These are phyloP conservation scores for Phytophthora melonis DNA, from an alignment of 352 stramenopile genomes.

Conservation along the genomic window DNA sequence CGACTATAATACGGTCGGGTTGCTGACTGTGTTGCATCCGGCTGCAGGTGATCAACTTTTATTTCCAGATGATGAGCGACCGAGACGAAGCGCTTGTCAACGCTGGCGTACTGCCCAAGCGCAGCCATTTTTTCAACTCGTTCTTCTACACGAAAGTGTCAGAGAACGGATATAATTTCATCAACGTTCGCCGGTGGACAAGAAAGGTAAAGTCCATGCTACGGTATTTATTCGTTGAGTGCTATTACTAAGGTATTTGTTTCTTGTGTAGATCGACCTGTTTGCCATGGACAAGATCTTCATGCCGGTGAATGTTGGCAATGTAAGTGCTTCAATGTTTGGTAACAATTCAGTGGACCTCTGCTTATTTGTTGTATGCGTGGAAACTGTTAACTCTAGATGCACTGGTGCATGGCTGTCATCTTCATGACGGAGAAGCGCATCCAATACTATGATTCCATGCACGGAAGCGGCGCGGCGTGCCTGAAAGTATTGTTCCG, in stretches of 20 bases:
- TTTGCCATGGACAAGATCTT: constrained; percentile 93
- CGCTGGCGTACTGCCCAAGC: constrained; percentile 52
- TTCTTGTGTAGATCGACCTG: constrained; percentile 70
- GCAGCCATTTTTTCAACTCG: constrained; percentile 89
- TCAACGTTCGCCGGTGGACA: constrained; percentile 87
- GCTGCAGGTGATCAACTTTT: constrained; percentile 87
- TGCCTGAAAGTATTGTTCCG: constrained; percentile 78
- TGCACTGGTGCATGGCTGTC: constrained; percentile 88
- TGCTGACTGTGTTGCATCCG: background rate
- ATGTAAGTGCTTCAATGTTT: constrained; percentile 51
- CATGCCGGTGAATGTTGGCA: constrained; percentile 87
- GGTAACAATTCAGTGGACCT: background rate
- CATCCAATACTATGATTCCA: constrained; percentile 92
- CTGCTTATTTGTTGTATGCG: background rate
- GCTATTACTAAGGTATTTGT: background rate
- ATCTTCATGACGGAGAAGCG: constrained; percentile 90
- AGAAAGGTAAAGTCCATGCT: constrained; percentile 56
- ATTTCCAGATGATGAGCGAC: constrained; percentile 81
- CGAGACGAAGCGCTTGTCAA: constrained; percentile 71
- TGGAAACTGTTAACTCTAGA: constrained; percentile 43
- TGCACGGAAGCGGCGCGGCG: constrained; percentile 72
- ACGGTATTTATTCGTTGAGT: background rate
- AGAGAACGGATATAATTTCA: constrained; percentile 84
- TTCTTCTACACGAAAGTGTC: constrained; percentile 90
- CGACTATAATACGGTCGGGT: background rate